Percentiles rank a stretch among this genome's conserved stretches.
Evolutionary conservation across 2,329 filamentous ascomycete genomes (phyloP).

Genomic region (Calycina marina): DNA sequence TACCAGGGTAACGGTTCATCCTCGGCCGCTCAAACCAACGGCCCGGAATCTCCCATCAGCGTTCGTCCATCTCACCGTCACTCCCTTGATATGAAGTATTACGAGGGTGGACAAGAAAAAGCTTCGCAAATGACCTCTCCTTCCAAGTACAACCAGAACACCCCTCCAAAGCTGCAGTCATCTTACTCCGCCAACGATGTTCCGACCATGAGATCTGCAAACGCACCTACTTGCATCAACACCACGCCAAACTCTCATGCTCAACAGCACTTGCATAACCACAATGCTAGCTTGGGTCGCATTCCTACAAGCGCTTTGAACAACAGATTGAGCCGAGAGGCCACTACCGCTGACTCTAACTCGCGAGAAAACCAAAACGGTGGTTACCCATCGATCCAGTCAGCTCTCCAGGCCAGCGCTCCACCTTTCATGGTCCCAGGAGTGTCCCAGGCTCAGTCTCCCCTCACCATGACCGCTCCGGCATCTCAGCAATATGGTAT

Average conservation of each 20-base stretch:
- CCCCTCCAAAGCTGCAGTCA: slow-evolving; percentile 62
- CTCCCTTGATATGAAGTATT: slow-evolving; percentile 40
- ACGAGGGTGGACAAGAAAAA: slow-evolving; percentile 23
- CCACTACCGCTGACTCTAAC: slow-evolving; percentile 26
- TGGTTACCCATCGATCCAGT: slow-evolving; percentile 47
- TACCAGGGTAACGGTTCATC: slow-evolving; percentile 23
- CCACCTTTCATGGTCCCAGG: slow-evolving; percentile 47
- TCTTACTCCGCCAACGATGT: slow-evolving; percentile 88
- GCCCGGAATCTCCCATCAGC: slow-evolving; percentile 31
- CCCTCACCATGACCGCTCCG: slow-evolving; percentile 17
- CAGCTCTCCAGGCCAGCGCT: slow-evolving; percentile 66
- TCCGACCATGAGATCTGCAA: slow-evolving; percentile 56
- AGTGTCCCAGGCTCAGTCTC: slow-evolving; percentile 17
- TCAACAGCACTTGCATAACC: slow-evolving; percentile 48
- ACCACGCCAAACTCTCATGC: slow-evolving; percentile 39
- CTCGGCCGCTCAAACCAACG: slow-evolving; percentile 22
- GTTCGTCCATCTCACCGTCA: slow-evolving; percentile 37
- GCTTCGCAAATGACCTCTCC: slow-evolving; percentile 25
- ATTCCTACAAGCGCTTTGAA: slow-evolving; percentile 54
- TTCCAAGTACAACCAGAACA: slow-evolving; percentile 38
- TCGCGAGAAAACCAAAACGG: slow-evolving; percentile 29
- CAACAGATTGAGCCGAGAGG: slow-evolving; percentile 59
- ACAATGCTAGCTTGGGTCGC: slow-evolving; percentile 70
- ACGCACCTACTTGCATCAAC: slow-evolving; percentile 15
- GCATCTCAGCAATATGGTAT: slow-evolving; percentile 18